Evolutionary conservation across 306 rosid species (phyloP).

Genomic region (Glycine latifolia): DNA sequence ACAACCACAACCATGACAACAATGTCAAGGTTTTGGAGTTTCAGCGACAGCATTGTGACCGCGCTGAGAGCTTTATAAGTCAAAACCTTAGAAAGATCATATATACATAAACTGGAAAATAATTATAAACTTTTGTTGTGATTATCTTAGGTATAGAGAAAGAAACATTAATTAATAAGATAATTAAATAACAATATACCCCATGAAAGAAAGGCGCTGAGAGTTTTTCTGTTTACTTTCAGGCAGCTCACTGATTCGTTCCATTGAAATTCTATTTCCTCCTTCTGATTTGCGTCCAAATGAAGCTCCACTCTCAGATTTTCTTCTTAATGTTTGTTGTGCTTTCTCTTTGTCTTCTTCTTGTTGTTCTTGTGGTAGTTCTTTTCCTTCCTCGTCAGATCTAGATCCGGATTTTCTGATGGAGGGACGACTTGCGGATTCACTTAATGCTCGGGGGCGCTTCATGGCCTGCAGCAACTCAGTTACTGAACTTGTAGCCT

Average conservation of each 20-base stretch:
- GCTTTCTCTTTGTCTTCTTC: slow-evolving; percentile 33
- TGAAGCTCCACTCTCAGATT: slow-evolving; percentile 68
- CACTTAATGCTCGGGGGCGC: slow-evolving; percentile 90
- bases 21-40: too few species aligned
- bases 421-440: slow-evolving; percentile 70
- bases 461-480: slow-evolving; percentile 83
- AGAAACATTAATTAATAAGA: neutral
- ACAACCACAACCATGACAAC: too few species aligned
- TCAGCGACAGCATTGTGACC: too few species aligned
- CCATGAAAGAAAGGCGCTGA: slow-evolving; percentile 79
- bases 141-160: too few species aligned
- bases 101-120: too few species aligned
- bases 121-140: too few species aligned
- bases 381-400: slow-evolving; percentile 51
- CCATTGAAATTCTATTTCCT: slow-evolving; percentile 60
- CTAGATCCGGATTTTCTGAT: slow-evolving; percentile 61
- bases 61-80: too few species aligned
- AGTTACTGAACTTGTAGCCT: slow-evolving; percentile 69
- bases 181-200: slow-evolving; percentile 59
- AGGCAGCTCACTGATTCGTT: slow-evolving; percentile 73
- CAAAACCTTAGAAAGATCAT: too few species aligned
- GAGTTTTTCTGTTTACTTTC: slow-evolving; percentile 71
- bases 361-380: slow-evolving; percentile 44
- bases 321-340: slow-evolving; percentile 52
- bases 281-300: slow-evolving; percentile 58